phyloP scores from a whole-genome alignment of 805 yeast genomes.

The Pichia nanzhaoensis region DNA sequence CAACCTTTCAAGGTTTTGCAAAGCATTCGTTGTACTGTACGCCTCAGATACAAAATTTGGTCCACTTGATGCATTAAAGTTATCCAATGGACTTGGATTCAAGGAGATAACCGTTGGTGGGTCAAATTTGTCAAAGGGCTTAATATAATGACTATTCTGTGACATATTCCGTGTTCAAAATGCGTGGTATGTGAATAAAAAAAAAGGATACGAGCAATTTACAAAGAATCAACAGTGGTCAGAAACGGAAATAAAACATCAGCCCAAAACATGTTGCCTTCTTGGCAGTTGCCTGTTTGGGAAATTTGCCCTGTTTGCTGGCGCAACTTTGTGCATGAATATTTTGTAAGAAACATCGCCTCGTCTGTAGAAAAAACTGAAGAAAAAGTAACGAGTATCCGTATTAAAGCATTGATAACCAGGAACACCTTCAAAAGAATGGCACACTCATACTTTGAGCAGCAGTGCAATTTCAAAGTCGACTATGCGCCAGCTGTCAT shows the following conservation, averaged over 20 bases:
- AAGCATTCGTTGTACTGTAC: neutral
- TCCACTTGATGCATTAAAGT: neutral
- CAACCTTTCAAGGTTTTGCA: neutral
- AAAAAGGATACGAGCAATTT: neutral
- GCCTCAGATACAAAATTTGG: neutral
- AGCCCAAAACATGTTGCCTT: constrained; percentile 6
- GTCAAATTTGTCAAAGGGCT: neutral
- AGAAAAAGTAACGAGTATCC: too few species aligned
- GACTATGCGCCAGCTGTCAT: constrained; percentile 69
- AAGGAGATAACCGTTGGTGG: neutral
- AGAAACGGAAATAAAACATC: neutral
- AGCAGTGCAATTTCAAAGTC: constrained; percentile 48
- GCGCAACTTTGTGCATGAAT: too few species aligned
- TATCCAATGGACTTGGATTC: constrained; percentile 5
- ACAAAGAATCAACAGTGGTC: neutral
- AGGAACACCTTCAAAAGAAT: constrained; percentile 6
- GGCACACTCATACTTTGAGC: constrained; percentile 31
- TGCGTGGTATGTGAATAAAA: neutral
- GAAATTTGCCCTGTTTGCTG: neutral
- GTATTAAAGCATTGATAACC: too few species aligned
- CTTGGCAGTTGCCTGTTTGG: constrained; percentile 1
- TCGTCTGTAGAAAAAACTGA: too few species aligned
- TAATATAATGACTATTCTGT: neutral
- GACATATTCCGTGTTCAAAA: neutral
- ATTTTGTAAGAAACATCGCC: too few species aligned